phyloP scores from a whole-genome alignment of 495 filamentous ascomycete genomes.

The Penicillium cosmopolitanum region DNA sequence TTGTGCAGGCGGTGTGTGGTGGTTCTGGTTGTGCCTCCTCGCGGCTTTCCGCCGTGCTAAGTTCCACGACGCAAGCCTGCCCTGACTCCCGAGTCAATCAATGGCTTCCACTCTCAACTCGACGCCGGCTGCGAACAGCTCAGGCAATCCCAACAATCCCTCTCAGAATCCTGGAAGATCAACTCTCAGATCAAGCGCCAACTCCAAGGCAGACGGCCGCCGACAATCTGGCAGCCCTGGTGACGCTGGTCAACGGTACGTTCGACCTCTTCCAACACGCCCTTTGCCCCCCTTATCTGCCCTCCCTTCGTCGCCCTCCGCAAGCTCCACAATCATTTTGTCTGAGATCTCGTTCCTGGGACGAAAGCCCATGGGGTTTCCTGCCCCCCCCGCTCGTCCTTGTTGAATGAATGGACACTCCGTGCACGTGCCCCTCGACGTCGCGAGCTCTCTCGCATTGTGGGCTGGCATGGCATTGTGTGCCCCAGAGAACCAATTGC shows the following conservation, averaged over 20 bases:
- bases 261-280: conserved; percentile 11
- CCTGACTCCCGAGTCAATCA: conserved; percentile 39
- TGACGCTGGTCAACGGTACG: conserved; percentile 60
- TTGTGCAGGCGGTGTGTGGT: conserved; percentile 46
- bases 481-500: conserved; percentile 27
- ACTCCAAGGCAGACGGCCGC: conserved; percentile 57
- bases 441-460: conserved; percentile 17
- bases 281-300: conserved; percentile 14
- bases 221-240: conserved; percentile 60
- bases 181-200: conserved; percentile 55
- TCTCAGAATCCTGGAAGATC: conserved; percentile 45
- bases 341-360: not conserved
- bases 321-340: not conserved
- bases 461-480: conserved; percentile 21
- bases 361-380: conserved; percentile 2
- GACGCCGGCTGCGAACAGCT: conserved; percentile 47
- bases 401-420: conserved; percentile 5
- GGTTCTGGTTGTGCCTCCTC: conserved; percentile 37
- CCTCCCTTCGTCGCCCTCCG: not conserved
- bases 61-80: conserved; percentile 45
- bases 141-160: conserved; percentile 46
- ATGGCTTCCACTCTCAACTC: conserved; percentile 58
- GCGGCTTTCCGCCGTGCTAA: conserved; percentile 45
- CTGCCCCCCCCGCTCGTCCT: conserved; percentile 13
- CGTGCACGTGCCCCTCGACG: conserved; percentile 24